Base-by-base conservation (phyloP, 139 green algal genomes). In the Micromonas pusilla region DNA sequence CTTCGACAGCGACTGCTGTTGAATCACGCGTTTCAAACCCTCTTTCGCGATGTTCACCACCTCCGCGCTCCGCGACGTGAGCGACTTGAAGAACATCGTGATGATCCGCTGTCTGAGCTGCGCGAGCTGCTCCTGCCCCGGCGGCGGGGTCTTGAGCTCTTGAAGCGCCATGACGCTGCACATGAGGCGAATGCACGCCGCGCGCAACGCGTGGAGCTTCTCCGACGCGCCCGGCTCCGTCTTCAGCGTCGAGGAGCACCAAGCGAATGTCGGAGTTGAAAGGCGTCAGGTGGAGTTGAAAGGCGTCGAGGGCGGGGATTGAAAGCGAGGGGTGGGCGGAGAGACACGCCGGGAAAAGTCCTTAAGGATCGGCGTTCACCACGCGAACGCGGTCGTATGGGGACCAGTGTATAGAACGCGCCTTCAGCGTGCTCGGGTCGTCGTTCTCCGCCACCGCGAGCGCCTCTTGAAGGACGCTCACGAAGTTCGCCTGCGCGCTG, bases 111-210 rank as follows among this genome's bases (percentile, higher is more conserved):
- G 77, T 3, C 88, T 84, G 45, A 57, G 36, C 33, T 57, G 45
- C 45, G 45, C 45, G 45, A 57, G 45, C 45, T 57, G 45, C 45
- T 76, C 62, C 60, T 64, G 60, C 23, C 37, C 34, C 45, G 45
- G 9, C 9, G 45, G 45, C 23, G 70, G n/a, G 6, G 75, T 78
- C 66, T 90, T 85, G 77, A 96, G 92, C 6, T 87, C 78, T 26
- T 85, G 73, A 89, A 87, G 91, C 19, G 78, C 81, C 80, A 96
- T 83, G 5, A 89, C 82, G 2, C 86, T 89, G 25, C 81, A 87
- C 71, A 97, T 81, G 52, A 97, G 85, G 60, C 93, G 80, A 64
- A 97, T 86, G 85, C 88, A 95, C 1, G 86, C 83, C 33, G 87
- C 84, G 16, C 89, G 83, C 81, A 97, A 81, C 34, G 80, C 66